phyloP scores from a whole-genome alignment of 2,329 filamentous ascomycete species.

The Sporothrix globosa region DNA sequence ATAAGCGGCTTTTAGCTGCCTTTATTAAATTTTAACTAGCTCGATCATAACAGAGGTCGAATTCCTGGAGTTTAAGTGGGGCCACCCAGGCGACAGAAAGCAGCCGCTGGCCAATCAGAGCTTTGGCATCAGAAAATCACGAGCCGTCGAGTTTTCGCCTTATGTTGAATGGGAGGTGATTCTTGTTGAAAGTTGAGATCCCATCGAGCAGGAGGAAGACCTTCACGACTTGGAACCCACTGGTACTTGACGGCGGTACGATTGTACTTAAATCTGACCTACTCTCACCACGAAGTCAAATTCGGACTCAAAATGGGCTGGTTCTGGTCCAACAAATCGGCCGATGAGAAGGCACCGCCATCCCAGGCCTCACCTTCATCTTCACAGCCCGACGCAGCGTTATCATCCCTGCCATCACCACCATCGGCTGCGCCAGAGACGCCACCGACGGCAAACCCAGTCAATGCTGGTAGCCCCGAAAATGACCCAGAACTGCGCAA shows the following conservation, averaged over 20 bases:
- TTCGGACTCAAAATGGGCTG: slow-evolving; percentile 58
- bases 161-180: neutral
- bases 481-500: slow-evolving; percentile 54
- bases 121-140: slow-evolving; percentile 25
- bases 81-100: neutral
- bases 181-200: neutral
- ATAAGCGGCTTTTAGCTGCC: slow-evolving; percentile 9
- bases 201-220: neutral
- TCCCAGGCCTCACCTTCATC: slow-evolving; percentile 34
- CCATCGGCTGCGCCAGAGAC: slow-evolving; percentile 17
- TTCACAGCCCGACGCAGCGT: slow-evolving; percentile 24
- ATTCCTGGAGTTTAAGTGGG: neutral
- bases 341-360: slow-evolving; percentile 34
- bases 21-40: neutral
- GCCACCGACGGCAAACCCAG: neutral
- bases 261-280: too few relatives aligned
- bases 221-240: neutral
- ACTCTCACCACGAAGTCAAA: neutral
- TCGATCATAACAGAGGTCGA: neutral
- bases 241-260: too few relatives aligned
- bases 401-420: slow-evolving; percentile 27
- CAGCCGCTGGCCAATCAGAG: slow-evolving; percentile 28
- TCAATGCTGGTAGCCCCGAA: neutral
- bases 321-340: slow-evolving; percentile 58
- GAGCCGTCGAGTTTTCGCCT: slow-evolving; percentile 16